These are phyloP conservation scores for Colletotrichum viniferum DNA, from an alignment of 2,329 filamentous ascomycete genomes.

Conservation along the genomic window DNA sequence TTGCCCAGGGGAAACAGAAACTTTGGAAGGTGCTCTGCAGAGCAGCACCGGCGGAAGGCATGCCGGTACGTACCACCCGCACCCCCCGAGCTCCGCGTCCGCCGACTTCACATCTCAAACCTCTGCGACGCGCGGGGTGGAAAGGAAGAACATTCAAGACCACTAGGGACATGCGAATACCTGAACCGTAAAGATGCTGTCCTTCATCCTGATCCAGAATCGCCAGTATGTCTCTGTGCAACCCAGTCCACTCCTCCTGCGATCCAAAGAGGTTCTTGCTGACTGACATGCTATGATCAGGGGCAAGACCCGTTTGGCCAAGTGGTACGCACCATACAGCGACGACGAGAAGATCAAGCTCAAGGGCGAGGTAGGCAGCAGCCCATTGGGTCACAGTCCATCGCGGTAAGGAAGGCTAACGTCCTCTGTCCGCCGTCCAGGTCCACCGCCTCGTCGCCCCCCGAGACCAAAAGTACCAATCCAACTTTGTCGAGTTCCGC, in stretches of 20 bases:
- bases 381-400: not conserved
- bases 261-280: not conserved
- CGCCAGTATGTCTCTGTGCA: slow-evolving; percentile 63
- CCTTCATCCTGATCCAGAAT: slow-evolving; percentile 85
- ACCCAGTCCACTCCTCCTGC: not conserved
- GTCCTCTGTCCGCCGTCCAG: slow-evolving; percentile 43
- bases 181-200: slow-evolving; percentile 56
- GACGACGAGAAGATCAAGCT: slow-evolving; percentile 99
- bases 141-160: not conserved
- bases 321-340: slow-evolving; percentile 98
- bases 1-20: not conserved
- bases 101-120: slow-evolving; percentile 13
- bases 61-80: slow-evolving; percentile 6
- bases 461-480: slow-evolving; percentile 98
- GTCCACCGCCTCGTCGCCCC: slow-evolving; percentile 97
- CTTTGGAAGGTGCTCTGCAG: not conserved
- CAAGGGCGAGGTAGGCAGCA: slow-evolving; percentile 81
- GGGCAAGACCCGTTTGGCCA: slow-evolving; percentile 97
- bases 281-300: slow-evolving; percentile 49
- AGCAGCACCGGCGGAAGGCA: not conserved
- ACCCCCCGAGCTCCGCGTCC: slow-evolving; percentile 13
- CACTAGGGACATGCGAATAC: slow-evolving; percentile 1
- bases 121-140: slow-evolving; percentile 1
- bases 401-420: not conserved
- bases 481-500: slow-evolving; percentile 97